phyloP scores from a whole-genome alignment of 805 yeast genomes.

The Cyberlindnera subsufficiens region DNA sequence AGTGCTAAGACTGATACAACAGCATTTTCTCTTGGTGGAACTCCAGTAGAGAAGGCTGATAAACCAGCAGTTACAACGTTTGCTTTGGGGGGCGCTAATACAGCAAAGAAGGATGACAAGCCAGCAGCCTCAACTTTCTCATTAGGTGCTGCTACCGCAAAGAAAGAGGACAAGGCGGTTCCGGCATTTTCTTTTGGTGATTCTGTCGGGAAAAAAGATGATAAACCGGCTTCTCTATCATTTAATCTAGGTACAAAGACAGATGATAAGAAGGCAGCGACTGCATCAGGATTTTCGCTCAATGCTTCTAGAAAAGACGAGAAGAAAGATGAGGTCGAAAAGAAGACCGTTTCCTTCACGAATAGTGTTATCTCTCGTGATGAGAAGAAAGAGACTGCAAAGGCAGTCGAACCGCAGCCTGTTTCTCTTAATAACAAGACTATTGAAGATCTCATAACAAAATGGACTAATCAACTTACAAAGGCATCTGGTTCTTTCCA shows the following conservation, averaged over 20 bases:
- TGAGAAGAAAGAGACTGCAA: constrained; percentile 36
- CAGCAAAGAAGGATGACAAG: constrained; percentile 1
- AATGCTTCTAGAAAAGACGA: constrained; percentile 1
- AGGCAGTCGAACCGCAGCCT: constrained; percentile 58
- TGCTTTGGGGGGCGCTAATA: constrained; percentile 2
- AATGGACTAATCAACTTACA: constrained; percentile 87
- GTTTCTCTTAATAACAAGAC: constrained; percentile 85
- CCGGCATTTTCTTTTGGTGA: background rate
- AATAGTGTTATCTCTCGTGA: constrained; percentile 19
- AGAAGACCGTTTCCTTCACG: constrained; percentile 24
- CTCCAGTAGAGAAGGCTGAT: background rate
- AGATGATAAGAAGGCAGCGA: background rate
- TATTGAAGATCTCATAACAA: constrained; percentile 83
- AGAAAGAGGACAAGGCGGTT: background rate
- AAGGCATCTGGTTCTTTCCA: constrained; percentile 70
- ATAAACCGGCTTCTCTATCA: constrained; percentile 4
- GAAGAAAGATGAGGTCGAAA: constrained; percentile 18
- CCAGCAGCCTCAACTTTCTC: constrained; percentile 1
- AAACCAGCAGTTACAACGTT: constrained; percentile 1
- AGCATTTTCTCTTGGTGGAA: constrained; percentile 1
- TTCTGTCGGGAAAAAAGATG: constrained; percentile 7
- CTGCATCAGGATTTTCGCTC: background rate
- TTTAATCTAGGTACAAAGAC: background rate
- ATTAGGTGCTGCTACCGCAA: constrained; percentile 6
- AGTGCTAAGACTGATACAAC: background rate